Evolutionary conservation across 805 yeast genomes (phyloP), one percentile per base, ranked within the genome.

Genomic region (Starmerella ratchasimensis): DNA sequence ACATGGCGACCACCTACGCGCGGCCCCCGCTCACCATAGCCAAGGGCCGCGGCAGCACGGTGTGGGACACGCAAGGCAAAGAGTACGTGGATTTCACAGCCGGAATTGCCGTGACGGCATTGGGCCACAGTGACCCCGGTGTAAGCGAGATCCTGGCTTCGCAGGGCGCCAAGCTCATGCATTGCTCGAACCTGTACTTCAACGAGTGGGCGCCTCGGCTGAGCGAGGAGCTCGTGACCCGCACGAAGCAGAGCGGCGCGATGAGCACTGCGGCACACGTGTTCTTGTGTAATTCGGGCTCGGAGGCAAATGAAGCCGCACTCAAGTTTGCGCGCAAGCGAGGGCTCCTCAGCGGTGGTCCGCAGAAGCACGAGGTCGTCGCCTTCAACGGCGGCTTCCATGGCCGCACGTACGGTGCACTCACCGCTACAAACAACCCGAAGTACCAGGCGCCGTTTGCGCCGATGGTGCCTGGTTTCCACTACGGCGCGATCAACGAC

Each of bases 61-160:
- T 90, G 38, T 84, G 76, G 65, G 98, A 90, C 57, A 59, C 78
- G 34, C 83, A 81, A 50, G 78, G 79, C 43, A 57, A 58, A 33
- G 69, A 77, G 55, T 90, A 77, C 53, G 67, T 90, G 35, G 98
- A 90, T 56, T 88, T 90, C 60, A 76, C 88, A 1, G 84, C 96
- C 2, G 98, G 98, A 37, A 88, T 90, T 48, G 97, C 98, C 1
- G 98, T 90, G 13, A 88, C 94, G n/a, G 77, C 81, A 1, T 64
- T 90, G 45, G 98, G 98, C 2, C 97, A 90, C 55, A 65, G 84
- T 19, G 70, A 90, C 50, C 73, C 75, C 3, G 77, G 74, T 44
- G 69, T 90, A 26, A 70, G 93, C 5, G 63, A 77, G 38, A 71
- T 90, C 43, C 56, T 84, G 44, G 58, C 61, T 40, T 78, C 79